Evolutionary conservation across 768 basidiomycete species (phyloP), one percentile per base, ranked within the genome.

Genomic region (Mycena olivaceomarginata): DNA sequence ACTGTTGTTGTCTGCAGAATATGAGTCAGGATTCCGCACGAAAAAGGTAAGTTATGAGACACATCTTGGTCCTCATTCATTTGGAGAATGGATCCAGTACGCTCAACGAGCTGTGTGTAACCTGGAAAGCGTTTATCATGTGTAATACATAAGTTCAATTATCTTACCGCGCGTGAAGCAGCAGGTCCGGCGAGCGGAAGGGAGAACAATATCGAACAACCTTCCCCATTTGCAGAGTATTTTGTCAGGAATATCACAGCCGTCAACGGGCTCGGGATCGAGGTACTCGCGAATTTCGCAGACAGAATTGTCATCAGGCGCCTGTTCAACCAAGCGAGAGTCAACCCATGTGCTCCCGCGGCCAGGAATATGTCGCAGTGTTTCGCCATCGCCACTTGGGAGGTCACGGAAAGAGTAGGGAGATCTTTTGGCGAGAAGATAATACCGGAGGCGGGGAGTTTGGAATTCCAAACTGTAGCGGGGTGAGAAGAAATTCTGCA

Each of bases 401-500:
- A 81, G 81, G 46, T 82, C 66, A 8, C 81, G 66, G 78, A 92
- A 93, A 20, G 72, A 37, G 8, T 89, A 80, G 8, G 91, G 88
- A 18, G 78, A 75, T 45, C 84, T 84, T 79, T 91, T 94, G 12
- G 95, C 96, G 75, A 95, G 70, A 51, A n/a, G n/a, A n/a, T n/a
- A n/a, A n/a, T n/a, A n/a, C n/a, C n/a, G n/a, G n/a, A n/a, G 85
- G 25, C 95, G 92, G 22, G n/a, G 96, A 97, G 81, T 96, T 97
- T 10, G 96, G 96, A 18, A 96, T 92, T 20, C 93, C 92, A 76
- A 94, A 95, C 82, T 96, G 95, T 7, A 95, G 84, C 0, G 95
- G 96, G 37, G 93, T 95, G 65, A 97, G 84, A 12, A 94, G 85
- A 31, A 95, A 87, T 83, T 97, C 95, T 31, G 87, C 80, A 0